Conservation (phyloP, 2,329 filamentous ascomycete genomes). For the Colletotrichum lupini region DNA sequence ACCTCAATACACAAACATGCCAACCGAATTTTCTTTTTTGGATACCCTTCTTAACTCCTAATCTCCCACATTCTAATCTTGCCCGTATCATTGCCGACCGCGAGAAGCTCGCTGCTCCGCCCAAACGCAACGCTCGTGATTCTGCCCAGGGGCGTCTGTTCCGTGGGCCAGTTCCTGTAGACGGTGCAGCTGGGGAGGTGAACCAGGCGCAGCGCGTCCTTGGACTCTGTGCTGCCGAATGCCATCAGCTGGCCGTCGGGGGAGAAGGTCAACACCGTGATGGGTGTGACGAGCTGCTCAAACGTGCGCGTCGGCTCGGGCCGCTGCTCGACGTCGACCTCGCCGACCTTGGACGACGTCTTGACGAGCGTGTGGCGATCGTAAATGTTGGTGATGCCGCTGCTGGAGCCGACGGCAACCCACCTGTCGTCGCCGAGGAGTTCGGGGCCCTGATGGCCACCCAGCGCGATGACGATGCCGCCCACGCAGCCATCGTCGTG, state of each 20-base stretch:
- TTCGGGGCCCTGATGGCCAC: conserved; percentile 71
- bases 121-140: conserved; percentile 81
- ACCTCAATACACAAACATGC: conserved; percentile 7
- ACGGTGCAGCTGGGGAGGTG: conserved; percentile 94
- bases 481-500: conserved; percentile 89
- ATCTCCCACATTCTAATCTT: conserved; percentile 95
- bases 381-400: conserved; percentile 93
- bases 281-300: conserved; percentile 88
- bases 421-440: conserved; percentile 83
- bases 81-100: conserved; percentile 88
- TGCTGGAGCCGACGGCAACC: conserved; percentile 88
- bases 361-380: conserved; percentile 76
- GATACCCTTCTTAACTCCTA: conserved; percentile 60
- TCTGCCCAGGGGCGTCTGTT: conserved; percentile 86
- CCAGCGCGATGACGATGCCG: conserved; percentile 84
- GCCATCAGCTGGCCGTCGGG: conserved; percentile 90
- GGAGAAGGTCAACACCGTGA: conserved; percentile 83
- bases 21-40: conserved; percentile 10
- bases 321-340: conserved; percentile 67
- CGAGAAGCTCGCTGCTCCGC: conserved; percentile 74
- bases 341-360: conserved; percentile 41
- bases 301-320: conserved; percentile 80
- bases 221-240: conserved; percentile 88
- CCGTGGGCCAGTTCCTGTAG: conserved; percentile 96
- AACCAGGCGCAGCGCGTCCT: conserved; percentile 86